A percentile compares a stretch with the other conserved stretches of the same genome.
Evolutionary conservation across 441 rosid genomes (phyloP).

Genomic region (Monsonia emarginata): DNA sequence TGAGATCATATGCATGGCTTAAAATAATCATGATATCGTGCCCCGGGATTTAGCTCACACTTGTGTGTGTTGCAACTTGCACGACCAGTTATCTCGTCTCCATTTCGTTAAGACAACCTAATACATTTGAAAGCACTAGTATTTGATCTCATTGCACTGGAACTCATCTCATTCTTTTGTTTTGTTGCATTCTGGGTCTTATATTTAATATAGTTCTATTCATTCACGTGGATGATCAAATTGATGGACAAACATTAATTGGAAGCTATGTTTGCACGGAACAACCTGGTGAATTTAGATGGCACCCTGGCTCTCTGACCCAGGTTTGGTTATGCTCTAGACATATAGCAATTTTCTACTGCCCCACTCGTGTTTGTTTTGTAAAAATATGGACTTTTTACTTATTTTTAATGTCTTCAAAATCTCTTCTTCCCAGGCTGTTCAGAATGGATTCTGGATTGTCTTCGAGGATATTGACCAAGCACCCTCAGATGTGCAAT

Average conservation of each 20-base stretch:
- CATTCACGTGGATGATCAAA: conserved; percentile 96
- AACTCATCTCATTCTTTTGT: conserved; percentile 11
- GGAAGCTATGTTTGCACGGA: conserved; percentile 89
- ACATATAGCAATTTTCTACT: conserved; percentile 6
- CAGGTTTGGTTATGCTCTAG: conserved; percentile 49
- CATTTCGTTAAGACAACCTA: background rate
- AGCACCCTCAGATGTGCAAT: conserved; percentile 81
- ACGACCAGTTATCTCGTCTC: background rate
- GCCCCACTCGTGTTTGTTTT: conserved; percentile 10
- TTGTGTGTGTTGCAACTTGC: background rate
- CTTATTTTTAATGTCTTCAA: background rate
- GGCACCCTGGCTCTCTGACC: conserved; percentile 96
- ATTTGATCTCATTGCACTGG: background rate
- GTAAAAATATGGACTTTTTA: background rate
- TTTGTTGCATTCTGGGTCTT: conserved; percentile 11
- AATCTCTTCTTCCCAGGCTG: conserved; percentile 46
- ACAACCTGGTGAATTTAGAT: conserved; percentile 92
- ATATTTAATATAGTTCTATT: conserved; percentile 41
- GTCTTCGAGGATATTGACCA: conserved; percentile 91
- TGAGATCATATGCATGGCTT: background rate
- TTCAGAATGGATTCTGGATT: conserved; percentile 78
- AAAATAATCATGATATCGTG: background rate
- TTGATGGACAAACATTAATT: conserved; percentile 85
- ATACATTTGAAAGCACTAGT: background rate
- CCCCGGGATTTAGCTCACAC: background rate